Evolutionary conservation across 1,284 basidiomycete genomes (phyloP), one percentile per base, ranked within the genome.

Genomic region (Boletus sp.): DNA sequence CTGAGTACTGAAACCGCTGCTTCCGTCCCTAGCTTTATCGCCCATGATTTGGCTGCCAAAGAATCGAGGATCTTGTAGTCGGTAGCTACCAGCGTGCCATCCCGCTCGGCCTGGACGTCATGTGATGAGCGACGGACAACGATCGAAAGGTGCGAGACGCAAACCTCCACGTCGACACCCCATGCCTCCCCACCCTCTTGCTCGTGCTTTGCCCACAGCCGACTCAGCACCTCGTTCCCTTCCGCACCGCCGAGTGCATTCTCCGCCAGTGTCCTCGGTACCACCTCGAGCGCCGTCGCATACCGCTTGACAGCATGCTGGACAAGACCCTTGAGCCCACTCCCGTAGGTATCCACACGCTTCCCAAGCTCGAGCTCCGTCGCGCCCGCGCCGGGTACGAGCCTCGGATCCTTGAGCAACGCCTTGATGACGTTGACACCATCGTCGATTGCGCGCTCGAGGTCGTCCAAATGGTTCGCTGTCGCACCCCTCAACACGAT

Each of bases 401-500:
- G 82, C 51, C 96, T 81, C 28, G 89, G 83, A 71, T 99, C 97
- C 71, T 95, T 95, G 66, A 98, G 80, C 60, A 99, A 78, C 33
- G 93, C 86, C 79, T 98, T 97, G 78, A 99, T 92, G 48, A 97
- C 96, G 77, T 95, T 97, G 67, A 97, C 95, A 30, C 97, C 97
- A 71, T 99, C 97, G 73, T 99, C 97, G 57, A 99, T 85, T 31
- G 96, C 95, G 31, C 97, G 87, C 77, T 99, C 91, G 28, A 99
- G 86, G 75, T 99, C 97, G 74, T 99, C 97, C 56, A 99, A 80
- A 67, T 90, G 88, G 78, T 97, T 98, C 55, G 94, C 86, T 2
- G 97, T 99, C 46, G 97, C 97, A 7, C 97, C 97, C n/a, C 95
- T 87, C 37, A 98, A 80, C n/a, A 98, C 93, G 74, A 98, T 91